Base-by-base conservation (phyloP, 1,139 yeast species). In the Torulaspora globosa region DNA sequence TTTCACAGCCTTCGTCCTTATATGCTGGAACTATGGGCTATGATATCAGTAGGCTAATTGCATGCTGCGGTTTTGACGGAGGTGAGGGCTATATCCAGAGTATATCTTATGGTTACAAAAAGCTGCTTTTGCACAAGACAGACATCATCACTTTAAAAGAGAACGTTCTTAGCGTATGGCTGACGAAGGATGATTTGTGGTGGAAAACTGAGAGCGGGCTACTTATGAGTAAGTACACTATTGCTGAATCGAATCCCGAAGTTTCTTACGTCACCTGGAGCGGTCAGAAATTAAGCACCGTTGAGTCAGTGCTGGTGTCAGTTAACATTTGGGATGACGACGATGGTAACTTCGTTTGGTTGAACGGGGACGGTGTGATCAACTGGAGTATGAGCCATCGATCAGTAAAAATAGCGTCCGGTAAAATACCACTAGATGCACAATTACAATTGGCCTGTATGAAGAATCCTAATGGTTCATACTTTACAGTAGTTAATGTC, bases 1-100 rank as follows among this genome's bases (percentile, higher is more conserved):
- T 27, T 23, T 21, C 33, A 9, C 33, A 38, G 27, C 44, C 39
- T 5, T 36, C 51, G 6, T 41, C 45, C 2, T 39, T 52, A 7
- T 43, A 42, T 35, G 44, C 53, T 12, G 43, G 36, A 12, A 29
- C 21, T 8, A 37, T 48, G 4, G 53, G 48, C 3, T 19, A 40
- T 7, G 50, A 44, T 27, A 34, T 49, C 16, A 30, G 24, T 9
- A 47, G 39, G 15, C 26, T 44, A 9, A 26, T 50, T 9, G 26
- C 47, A 7, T 53, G 53, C 15, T 54, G 54, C 23, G 55, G 52
- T 10, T 40, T 46, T 8, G 15, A 39, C 11, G 46, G 39, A 12
- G 50, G 47, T 28, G 35, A 26, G 10, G 57, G 57, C 8, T 41
- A 41, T 31, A 23, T 53, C 6, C 49, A 52, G 23, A 39, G 36